phyloP scores from a whole-genome alignment of 139 green algal genomes.

The Gonium pectorale region DNA sequence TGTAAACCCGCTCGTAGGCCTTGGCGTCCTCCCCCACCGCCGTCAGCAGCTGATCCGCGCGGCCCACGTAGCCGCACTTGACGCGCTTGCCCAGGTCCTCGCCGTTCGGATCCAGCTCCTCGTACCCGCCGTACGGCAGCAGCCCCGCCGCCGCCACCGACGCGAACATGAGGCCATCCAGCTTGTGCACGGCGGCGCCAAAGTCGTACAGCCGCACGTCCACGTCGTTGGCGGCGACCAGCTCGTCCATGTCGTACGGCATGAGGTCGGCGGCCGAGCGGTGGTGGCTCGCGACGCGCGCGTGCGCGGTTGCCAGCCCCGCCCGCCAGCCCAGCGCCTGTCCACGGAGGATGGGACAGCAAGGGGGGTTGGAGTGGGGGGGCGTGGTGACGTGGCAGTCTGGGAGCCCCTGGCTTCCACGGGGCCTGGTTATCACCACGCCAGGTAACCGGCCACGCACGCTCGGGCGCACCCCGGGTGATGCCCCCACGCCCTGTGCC shows the following conservation, averaged over 20 bases:
- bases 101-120: not conserved
- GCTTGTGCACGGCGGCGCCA: not conserved
- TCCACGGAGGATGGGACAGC: no score
- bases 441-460: no score
- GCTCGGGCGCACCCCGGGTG: no score
- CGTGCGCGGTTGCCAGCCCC: not conserved
- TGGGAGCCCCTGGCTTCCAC: no score
- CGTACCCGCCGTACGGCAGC: conserved; percentile 13
- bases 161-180: conserved; percentile 32
- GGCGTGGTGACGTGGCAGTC: no score
- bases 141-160: not conserved
- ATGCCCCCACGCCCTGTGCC: no score
- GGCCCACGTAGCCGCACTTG: conserved; percentile 24
- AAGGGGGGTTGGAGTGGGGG: no score
- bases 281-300: not conserved
- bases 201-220: conserved; percentile 34
- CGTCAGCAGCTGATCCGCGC: conserved; percentile 6
- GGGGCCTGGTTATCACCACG: no score
- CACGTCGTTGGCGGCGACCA: conserved; percentile 6
- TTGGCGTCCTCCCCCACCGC: not conserved
- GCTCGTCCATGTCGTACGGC: conserved; percentile 13
- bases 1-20: not conserved
- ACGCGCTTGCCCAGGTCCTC: not conserved
- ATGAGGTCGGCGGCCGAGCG: not conserved
- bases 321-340: conserved; percentile 36